A percentile compares a stretch with the other conserved stretches of the same genome.
Evolutionary conservation across 495 filamentous ascomycete genomes (phyloP).

Genomic region (Zalerion maritima): DNA sequence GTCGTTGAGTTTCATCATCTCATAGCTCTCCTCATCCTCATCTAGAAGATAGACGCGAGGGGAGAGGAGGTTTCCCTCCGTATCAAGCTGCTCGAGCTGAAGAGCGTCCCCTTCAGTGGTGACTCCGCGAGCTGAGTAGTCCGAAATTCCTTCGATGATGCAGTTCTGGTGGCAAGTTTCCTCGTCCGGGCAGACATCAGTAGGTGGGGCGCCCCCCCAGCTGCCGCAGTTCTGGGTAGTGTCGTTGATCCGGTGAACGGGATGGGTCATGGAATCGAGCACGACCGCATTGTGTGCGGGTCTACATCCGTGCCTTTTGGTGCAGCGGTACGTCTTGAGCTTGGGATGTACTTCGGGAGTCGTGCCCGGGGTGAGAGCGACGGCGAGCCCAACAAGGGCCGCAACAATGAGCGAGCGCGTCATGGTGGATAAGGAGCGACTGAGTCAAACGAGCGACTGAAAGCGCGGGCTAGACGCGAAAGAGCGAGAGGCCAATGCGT

Average conservation of each 20-base stretch:
- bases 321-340: slow-evolving; percentile 35
- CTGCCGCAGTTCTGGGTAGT: slow-evolving; percentile 20
- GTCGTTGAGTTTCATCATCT: slow-evolving; percentile 42
- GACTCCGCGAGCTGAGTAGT: slow-evolving; percentile 34
- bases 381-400: too few relatives aligned
- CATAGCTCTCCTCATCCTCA: slow-evolving; percentile 37
- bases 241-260: slow-evolving; percentile 27
- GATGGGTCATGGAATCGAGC: slow-evolving; percentile 33
- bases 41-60: slow-evolving; percentile 50
- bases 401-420: too few relatives aligned
- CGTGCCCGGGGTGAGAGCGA: too few relatives aligned
- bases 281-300: slow-evolving; percentile 31
- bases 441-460: too few relatives aligned
- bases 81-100: slow-evolving; percentile 29
- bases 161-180: slow-evolving; percentile 36
- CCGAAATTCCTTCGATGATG: slow-evolving; percentile 25
- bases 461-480: too few relatives aligned
- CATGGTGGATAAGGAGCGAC: too few relatives aligned
- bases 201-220: slow-evolving; percentile 28
- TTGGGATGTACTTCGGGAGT: slow-evolving; percentile 36
- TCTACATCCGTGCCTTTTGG: slow-evolving; percentile 28
- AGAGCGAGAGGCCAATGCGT: too few relatives aligned
- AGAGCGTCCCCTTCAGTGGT: slow-evolving; percentile 24
- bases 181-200: slow-evolving; percentile 32
- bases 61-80: slow-evolving; percentile 22